phyloP scores from a whole-genome alignment of 2,329 filamentous ascomycete species.

The Capronia americana region DNA sequence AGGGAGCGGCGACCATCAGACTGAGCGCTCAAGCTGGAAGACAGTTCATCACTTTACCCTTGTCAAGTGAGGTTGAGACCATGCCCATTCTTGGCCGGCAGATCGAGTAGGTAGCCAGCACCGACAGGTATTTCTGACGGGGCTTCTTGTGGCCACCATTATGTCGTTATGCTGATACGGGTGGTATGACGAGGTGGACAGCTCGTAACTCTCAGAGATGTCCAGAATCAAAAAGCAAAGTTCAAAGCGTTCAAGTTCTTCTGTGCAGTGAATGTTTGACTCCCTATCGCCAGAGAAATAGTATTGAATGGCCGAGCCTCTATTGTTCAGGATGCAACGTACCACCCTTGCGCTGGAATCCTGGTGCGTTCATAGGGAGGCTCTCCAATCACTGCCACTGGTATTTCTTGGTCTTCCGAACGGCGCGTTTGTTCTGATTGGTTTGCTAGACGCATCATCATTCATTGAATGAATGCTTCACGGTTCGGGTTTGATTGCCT shows the following conservation, averaged over 20 bases:
- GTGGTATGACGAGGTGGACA: not conserved
- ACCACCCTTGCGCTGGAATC: not conserved
- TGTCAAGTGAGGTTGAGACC: slow-evolving; percentile 3
- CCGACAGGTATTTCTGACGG: not conserved
- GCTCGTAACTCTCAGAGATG: not conserved
- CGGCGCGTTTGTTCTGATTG: not conserved
- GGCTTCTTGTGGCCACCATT: not conserved
- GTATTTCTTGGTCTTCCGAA: not conserved
- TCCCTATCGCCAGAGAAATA: not conserved
- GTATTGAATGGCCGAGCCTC: not conserved
- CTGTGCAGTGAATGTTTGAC: not conserved
- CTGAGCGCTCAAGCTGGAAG: not conserved
- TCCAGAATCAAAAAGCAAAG: slow-evolving; percentile 1
- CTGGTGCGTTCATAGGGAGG: not conserved
- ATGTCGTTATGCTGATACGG: not conserved
- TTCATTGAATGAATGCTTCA: not conserved
- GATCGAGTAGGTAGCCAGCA: not conserved
- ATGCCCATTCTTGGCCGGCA: slow-evolving; percentile 2
- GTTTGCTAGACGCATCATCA: not conserved
- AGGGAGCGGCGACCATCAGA: not conserved
- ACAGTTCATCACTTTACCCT: not conserved
- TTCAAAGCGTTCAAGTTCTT: not conserved
- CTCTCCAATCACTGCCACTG: not conserved
- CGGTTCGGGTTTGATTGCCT: not conserved
- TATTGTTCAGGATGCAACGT: too few relatives aligned